A percentile compares a stretch with the other conserved stretches of the same genome.
Conservation (phyloP, 2,329 filamentous ascomycete species). For the Neofusicoccum umdonicola region DNA sequence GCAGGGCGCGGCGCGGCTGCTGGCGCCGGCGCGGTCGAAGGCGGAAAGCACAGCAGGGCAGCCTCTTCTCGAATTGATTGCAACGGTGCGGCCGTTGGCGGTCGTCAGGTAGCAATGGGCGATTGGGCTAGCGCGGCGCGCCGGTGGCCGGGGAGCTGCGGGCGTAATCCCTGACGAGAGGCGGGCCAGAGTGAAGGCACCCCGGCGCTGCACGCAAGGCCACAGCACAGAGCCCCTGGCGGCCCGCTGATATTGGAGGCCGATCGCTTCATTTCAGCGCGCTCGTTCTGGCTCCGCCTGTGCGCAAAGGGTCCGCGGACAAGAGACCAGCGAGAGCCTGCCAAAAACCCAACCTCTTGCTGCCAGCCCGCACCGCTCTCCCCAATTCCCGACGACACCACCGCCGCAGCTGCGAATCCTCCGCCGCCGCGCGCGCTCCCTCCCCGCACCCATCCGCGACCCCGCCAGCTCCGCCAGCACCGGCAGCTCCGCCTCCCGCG, state of each 20-base stretch:
- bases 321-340: background rate
- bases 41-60: background rate
- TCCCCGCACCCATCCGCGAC: background rate
- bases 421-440: background rate
- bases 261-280: conserved; percentile 15
- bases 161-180: background rate
- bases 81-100: conserved; percentile 6
- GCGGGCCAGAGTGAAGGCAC: background rate
- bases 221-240: background rate
- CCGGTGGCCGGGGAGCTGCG: background rate
- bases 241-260: conserved; percentile 15
- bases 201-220: conserved; percentile 1
- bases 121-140: background rate
- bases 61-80: background rate
- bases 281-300: conserved; percentile 8
- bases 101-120: conserved; percentile 1
- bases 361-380: background rate
- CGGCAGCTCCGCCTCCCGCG: background rate
- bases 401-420: background rate
- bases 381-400: background rate
- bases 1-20: background rate
- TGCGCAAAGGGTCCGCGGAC: background rate
- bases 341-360: background rate
- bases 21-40: background rate
- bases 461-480: background rate